Conservation (phyloP, 2,329 filamentous ascomycete species). For the Talaromyces sp. region DNA sequence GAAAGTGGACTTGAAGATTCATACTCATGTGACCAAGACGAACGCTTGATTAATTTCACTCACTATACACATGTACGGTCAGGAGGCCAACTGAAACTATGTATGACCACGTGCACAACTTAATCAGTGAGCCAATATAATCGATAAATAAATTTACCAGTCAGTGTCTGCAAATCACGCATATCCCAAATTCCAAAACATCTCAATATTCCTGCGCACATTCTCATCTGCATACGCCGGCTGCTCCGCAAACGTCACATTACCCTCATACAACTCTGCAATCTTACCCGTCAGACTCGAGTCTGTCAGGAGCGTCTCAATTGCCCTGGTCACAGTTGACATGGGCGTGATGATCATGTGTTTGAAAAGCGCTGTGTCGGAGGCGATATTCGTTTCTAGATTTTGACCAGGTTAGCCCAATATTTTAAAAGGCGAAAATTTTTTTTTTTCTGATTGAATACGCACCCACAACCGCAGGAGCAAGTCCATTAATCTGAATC, state of each 20-base stretch:
- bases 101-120: too few relatives aligned
- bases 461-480: slow-evolving; percentile 47
- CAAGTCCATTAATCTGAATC: slow-evolving; percentile 49
- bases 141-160: too few relatives aligned
- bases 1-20: too few relatives aligned
- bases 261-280: slow-evolving; percentile 46
- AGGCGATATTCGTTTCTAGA: slow-evolving; percentile 43
- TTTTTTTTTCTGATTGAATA: not conserved
- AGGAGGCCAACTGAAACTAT: too few relatives aligned
- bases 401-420: not conserved
- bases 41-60: not conserved
- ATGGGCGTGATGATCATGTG: slow-evolving; percentile 49
- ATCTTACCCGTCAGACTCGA: slow-evolving; percentile 38
- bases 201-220: slow-evolving; percentile 42
- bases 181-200: slow-evolving; percentile 44
- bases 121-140: too few relatives aligned
- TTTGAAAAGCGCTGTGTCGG: slow-evolving; percentile 40
- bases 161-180: slow-evolving; percentile 37
- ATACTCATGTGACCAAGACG: too few relatives aligned
- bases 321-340: slow-evolving; percentile 41
- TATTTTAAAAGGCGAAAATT: not conserved
- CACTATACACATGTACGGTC: too few relatives aligned
- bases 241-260: slow-evolving; percentile 42
- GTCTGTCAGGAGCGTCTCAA: slow-evolving; percentile 39
- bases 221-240: slow-evolving; percentile 46